Percentiles rank a stretch among this genome's conserved stretches.
Evolutionary conservation across 2,329 filamentous ascomycete genomes (phyloP).

Genomic region (Verticillium nonalfalfae): DNA sequence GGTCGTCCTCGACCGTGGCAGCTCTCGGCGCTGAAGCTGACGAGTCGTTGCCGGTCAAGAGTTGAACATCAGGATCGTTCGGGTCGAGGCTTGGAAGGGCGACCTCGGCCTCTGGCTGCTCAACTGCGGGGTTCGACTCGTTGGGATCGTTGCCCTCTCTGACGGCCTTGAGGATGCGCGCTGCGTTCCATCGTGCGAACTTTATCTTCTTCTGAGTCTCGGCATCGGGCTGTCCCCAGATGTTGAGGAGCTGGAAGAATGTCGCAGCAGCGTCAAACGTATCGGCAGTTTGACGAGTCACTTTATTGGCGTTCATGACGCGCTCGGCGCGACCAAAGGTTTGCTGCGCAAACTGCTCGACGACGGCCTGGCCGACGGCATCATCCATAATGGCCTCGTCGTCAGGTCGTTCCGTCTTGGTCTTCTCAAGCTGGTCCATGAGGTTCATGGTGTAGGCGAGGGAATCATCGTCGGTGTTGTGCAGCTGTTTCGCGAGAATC

Average conservation of each 20-base stretch:
- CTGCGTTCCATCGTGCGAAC: slow-evolving; percentile 92
- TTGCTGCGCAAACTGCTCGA: slow-evolving; percentile 89
- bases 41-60: slow-evolving; percentile 21
- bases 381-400: slow-evolving; percentile 87
- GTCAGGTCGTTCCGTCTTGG: slow-evolving; percentile 64
- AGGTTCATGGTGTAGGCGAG: slow-evolving; percentile 73
- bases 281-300: slow-evolving; percentile 78
- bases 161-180: slow-evolving; percentile 84
- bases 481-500: slow-evolving; percentile 75
- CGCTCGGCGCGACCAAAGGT: slow-evolving; percentile 81
- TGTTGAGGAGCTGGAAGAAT: slow-evolving; percentile 80
- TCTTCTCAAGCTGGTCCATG: slow-evolving; percentile 87
- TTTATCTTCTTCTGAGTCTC: slow-evolving; percentile 85
- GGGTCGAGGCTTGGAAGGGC: slow-evolving; percentile 46
- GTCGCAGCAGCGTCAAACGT: slow-evolving; percentile 90
- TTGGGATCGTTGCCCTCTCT: slow-evolving; percentile 92
- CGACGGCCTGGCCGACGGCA: slow-evolving; percentile 78
- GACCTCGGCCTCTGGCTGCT: slow-evolving; percentile 41
- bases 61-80: slow-evolving; percentile 58
- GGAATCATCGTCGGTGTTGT: slow-evolving; percentile 71
- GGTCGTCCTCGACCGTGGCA: slow-evolving; percentile 46
- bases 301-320: slow-evolving; percentile 74
- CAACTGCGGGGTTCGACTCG: slow-evolving; percentile 70
- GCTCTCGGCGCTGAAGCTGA: slow-evolving; percentile 27
- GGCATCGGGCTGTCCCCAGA: slow-evolving; percentile 71